Conservation (phyloP, 1,284 basidiomycete species). For the Bondarzewia mesenterica region DNA sequence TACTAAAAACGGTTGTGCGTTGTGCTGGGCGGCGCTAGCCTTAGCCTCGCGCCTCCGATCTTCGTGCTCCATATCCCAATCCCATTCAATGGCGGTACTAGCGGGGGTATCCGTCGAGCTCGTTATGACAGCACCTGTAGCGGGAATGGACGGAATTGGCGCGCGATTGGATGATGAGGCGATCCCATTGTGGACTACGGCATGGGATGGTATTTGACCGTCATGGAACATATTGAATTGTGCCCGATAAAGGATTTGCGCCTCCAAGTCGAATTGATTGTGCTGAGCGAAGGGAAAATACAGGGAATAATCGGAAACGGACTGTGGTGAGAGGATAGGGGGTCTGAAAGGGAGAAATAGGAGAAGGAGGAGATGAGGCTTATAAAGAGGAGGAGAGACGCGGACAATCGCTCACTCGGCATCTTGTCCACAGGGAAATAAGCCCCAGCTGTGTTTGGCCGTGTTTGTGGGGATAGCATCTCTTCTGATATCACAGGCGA, state of each 20-base stretch:
- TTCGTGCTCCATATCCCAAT: slow-evolving; percentile 57
- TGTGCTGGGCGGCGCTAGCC: slow-evolving; percentile 51
- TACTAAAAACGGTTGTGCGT: slow-evolving; percentile 57
- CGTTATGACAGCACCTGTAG: not conserved
- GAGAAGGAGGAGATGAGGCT: not conserved
- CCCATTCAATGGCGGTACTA: slow-evolving; percentile 40
- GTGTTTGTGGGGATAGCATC: not conserved
- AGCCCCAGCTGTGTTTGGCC: not conserved
- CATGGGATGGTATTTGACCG: not conserved
- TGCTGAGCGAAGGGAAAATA: not conserved
- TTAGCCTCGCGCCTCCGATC: slow-evolving; percentile 54
- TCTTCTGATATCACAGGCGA: not conserved
- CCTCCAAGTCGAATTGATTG: not conserved
- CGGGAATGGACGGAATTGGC: not conserved
- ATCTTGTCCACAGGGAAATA: not conserved
- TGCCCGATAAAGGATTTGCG: not conserved
- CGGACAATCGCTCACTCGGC: not conserved
- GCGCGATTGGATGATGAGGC: not conserved
- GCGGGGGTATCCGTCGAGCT: not conserved
- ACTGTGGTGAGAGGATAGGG: not conserved
- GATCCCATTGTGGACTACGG: slow-evolving; percentile 5
- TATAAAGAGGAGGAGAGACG: not conserved
- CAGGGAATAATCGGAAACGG: not conserved
- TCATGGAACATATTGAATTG: slow-evolving; percentile 11
- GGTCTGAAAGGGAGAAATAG: not conserved